Evolutionary conservation across 2,329 filamentous ascomycete genomes (phyloP).

Genomic region (Penicillium sclerotigenum): DNA sequence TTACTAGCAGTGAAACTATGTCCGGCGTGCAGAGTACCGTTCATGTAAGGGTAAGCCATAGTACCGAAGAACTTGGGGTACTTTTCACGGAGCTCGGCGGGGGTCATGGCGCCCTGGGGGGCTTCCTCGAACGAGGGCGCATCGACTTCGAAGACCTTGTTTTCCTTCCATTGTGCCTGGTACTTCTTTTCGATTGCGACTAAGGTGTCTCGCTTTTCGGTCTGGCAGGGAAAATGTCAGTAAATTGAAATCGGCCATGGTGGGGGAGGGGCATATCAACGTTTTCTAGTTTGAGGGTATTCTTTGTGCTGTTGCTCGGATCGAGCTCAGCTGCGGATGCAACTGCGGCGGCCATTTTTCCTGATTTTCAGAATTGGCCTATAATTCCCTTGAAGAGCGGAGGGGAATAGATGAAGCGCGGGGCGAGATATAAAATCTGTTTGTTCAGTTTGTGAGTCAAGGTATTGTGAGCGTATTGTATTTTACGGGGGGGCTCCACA

Average conservation of each 20-base stretch:
- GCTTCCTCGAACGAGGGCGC: slow-evolving; percentile 77
- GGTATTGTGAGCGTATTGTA: slow-evolving; percentile 6
- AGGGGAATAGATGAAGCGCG: slow-evolving; percentile 23
- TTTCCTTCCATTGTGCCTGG: slow-evolving; percentile 77
- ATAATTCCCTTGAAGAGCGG: slow-evolving; percentile 13
- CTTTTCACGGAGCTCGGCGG: slow-evolving; percentile 72
- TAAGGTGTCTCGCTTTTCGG: slow-evolving; percentile 32
- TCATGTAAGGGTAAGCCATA: slow-evolving; percentile 78
- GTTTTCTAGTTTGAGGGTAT: slow-evolving; percentile 65
- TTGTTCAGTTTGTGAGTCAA: slow-evolving; percentile 12
- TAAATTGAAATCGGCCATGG: slow-evolving; percentile 18
- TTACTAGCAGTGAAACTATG: slow-evolving; percentile 92
- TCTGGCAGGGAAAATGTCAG: slow-evolving; percentile 20
- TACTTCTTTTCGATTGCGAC: slow-evolving; percentile 74
- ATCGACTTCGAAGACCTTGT: slow-evolving; percentile 77
- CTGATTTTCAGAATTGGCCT: slow-evolving; percentile 19
- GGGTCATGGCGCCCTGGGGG: slow-evolving; percentile 68
- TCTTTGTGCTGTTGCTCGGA: slow-evolving; percentile 54
- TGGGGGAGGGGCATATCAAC: slow-evolving; percentile 30
- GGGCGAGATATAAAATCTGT: slow-evolving; percentile 25
- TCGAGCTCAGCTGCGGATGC: slow-evolving; percentile 57
- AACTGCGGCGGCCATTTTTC: slow-evolving; percentile 42
- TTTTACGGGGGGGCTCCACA: slow-evolving; percentile 4
- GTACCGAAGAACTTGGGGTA: slow-evolving; percentile 88
- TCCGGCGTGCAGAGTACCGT: slow-evolving; percentile 82